phyloP scores from a whole-genome alignment of 768 basidiomycete genomes.

The Grammothele lineata region DNA sequence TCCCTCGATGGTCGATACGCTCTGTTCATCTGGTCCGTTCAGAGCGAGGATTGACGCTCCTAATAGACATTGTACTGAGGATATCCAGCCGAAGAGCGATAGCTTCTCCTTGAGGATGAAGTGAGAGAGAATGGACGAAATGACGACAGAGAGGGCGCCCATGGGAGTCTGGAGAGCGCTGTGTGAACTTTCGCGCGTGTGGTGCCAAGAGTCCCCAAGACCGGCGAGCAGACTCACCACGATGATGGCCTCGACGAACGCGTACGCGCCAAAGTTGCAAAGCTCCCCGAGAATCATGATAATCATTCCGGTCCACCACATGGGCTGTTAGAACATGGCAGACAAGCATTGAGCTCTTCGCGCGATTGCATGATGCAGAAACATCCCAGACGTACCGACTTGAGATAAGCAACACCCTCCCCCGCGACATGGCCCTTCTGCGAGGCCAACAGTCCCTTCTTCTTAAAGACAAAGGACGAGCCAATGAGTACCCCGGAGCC shows the following conservation, averaged over 20 bases:
- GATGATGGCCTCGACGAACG: constrained; percentile 85
- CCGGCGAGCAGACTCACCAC: constrained; percentile 55
- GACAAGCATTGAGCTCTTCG: background rate
- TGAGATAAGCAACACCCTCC: constrained; percentile 30
- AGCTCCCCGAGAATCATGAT: constrained; percentile 30
- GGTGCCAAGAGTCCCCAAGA: too few relatives aligned
- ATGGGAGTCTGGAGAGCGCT: constrained; percentile 66
- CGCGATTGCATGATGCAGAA: background rate
- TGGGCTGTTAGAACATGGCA: constrained; percentile 18
- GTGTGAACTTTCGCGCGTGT: too few relatives aligned
- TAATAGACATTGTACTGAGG: constrained; percentile 82
- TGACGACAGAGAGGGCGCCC: constrained; percentile 89
- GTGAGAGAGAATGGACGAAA: constrained; percentile 87
- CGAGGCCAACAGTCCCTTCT: constrained; percentile 40
- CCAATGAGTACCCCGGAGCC: constrained; percentile 47
- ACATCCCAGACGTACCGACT: constrained; percentile 22
- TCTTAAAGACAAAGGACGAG: constrained; percentile 51
- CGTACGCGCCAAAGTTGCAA: constrained; percentile 51
- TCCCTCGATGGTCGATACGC: constrained; percentile 57
- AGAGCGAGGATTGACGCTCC: constrained; percentile 84
- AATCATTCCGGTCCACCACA: constrained; percentile 54
- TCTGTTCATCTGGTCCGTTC: constrained; percentile 71
- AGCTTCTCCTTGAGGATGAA: constrained; percentile 87
- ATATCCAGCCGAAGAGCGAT: constrained; percentile 93
- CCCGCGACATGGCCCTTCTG: constrained; percentile 29